Base-by-base conservation (phyloP, 306 rosid genomes). In the Sesbania bispinosa region DNA sequence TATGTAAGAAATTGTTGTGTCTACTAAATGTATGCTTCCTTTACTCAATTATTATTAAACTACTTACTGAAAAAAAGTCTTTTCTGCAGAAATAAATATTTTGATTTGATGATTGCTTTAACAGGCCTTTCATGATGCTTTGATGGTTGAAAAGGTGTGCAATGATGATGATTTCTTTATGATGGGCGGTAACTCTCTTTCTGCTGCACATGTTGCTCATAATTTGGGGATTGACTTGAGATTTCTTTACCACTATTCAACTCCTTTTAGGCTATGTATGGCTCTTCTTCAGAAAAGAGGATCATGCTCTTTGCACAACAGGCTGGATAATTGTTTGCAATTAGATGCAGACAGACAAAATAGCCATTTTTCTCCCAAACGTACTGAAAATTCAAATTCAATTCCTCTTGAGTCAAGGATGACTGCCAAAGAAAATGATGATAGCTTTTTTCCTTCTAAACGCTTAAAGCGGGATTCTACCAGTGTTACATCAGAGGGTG, bases 171-270 rank as follows among this genome's bases (percentile, higher is more conserved):
- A 93, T 75, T 93, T 93, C 86, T 90, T 93, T 81, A 35, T 9
- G 65, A 68, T 87, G 90, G 98, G 98, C 5, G 97, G 97, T 69
- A 80, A 87, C 83, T 93, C 98, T 63, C 88, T 93, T 61, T 65
- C 90, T 80, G 97, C 97, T 30, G 98, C 98, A 54, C 96, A 87
- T 81, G 85, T 88, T 79, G 82, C 98, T 60, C 79, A 87, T 65
- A 79, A 36, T 73, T 79, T 93, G 73, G 98, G 97, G 71, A 69
- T 85, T 76, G 89, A 90, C 77, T 81, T 90, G 96, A 87, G 85
- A 76, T 79, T 86, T 62, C 84, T 93, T 52, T 93, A 90, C 74
- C 13, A 62, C 75, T 78, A 71, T 72, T 88, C 90, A 54, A 85
- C 76, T 67, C 96, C 98, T 43, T 80, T 75, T 30, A 84, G 84